phyloP scores from a whole-genome alignment of 352 stramenopile species.

The Globisporangium megalacanthum region DNA sequence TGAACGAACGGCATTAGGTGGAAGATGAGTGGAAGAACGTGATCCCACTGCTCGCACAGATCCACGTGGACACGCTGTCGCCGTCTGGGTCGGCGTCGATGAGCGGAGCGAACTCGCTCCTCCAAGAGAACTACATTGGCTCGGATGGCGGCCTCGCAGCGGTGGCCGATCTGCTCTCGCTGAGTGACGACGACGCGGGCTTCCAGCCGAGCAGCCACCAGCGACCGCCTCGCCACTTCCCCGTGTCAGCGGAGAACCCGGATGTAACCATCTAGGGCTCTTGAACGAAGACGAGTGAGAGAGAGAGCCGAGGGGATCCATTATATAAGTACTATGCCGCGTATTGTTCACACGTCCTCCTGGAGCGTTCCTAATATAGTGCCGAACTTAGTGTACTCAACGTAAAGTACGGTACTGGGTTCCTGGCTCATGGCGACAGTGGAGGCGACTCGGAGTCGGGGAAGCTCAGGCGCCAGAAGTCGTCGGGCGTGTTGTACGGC shows the following conservation, averaged over 20 bases:
- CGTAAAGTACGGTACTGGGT: too few relatives aligned
- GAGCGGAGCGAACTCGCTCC: constrained; percentile 41
- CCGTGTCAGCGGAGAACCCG: constrained; percentile 14
- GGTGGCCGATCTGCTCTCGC: constrained; percentile 49
- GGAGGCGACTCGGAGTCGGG: constrained; percentile 39
- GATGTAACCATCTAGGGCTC: constrained; percentile 31
- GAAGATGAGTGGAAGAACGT: constrained; percentile 79
- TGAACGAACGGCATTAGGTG: constrained; percentile 18
- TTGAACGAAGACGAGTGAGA: not conserved
- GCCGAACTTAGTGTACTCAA: too few relatives aligned
- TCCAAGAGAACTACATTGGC: constrained; percentile 77
- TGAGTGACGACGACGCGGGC: constrained; percentile 27
- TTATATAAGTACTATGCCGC: too few relatives aligned
- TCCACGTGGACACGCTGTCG: constrained; percentile 57
- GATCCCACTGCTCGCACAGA: constrained; percentile 65
- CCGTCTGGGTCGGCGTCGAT: constrained; percentile 21
- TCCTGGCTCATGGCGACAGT: constrained; percentile 6
- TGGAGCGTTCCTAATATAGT: too few relatives aligned
- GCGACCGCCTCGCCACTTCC: constrained; percentile 1
- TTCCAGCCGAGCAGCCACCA: not conserved
- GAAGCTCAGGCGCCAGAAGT: constrained; percentile 84
- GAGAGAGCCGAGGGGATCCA: not conserved
- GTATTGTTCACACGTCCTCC: too few relatives aligned
- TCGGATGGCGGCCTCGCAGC: constrained; percentile 37
- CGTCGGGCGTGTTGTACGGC: constrained; percentile 75